These are phyloP conservation scores for Scleromitrula shiraiana DNA, from an alignment of 2,329 filamentous ascomycete genomes.

Conservation along the genomic window DNA sequence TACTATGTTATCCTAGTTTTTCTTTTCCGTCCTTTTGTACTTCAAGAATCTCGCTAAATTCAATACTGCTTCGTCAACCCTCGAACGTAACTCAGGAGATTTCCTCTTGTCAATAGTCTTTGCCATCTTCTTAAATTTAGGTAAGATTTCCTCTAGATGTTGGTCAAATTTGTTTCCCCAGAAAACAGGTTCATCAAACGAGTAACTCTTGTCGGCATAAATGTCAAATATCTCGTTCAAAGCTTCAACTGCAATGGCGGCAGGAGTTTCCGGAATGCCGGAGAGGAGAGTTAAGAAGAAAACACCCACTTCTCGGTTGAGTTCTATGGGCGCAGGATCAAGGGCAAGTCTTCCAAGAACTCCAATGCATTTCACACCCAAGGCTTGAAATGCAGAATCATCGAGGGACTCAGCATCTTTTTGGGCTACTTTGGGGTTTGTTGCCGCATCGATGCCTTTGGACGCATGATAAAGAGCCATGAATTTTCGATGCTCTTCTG, in stretches of 20 bases:
- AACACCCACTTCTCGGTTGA: slow-evolving; percentile 55
- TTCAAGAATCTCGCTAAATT: slow-evolving; percentile 55
- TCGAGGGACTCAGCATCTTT: slow-evolving; percentile 21
- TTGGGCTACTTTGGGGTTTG: slow-evolving; percentile 15
- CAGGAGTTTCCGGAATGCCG: slow-evolving; percentile 42
- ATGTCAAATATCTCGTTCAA: slow-evolving; percentile 61
- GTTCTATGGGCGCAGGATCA: slow-evolving; percentile 41
- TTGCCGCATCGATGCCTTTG: slow-evolving; percentile 30
- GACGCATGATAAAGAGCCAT: slow-evolving; percentile 58
- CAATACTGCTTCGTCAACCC: slow-evolving; percentile 52
- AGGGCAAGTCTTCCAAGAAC: slow-evolving; percentile 56
- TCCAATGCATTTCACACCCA: slow-evolving; percentile 59
- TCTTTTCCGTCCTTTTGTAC: slow-evolving; percentile 44
- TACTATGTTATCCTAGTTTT: not conserved
- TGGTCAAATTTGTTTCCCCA: slow-evolving; percentile 53
- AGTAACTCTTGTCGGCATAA: slow-evolving; percentile 52
- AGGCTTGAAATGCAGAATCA: slow-evolving; percentile 48
- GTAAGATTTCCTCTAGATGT: slow-evolving; percentile 46
- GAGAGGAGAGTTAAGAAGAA: slow-evolving; percentile 52
- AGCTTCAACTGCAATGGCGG: slow-evolving; percentile 54
- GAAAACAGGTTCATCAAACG: slow-evolving; percentile 55
- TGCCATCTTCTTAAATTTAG: slow-evolving; percentile 47
- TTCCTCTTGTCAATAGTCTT: slow-evolving; percentile 55
- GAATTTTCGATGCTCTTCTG: slow-evolving; percentile 53
- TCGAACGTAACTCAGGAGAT: slow-evolving; percentile 45